Evolutionary conservation across 2,329 filamentous ascomycete genomes (phyloP).

Genomic region (Arthrinium puccinioides): DNA sequence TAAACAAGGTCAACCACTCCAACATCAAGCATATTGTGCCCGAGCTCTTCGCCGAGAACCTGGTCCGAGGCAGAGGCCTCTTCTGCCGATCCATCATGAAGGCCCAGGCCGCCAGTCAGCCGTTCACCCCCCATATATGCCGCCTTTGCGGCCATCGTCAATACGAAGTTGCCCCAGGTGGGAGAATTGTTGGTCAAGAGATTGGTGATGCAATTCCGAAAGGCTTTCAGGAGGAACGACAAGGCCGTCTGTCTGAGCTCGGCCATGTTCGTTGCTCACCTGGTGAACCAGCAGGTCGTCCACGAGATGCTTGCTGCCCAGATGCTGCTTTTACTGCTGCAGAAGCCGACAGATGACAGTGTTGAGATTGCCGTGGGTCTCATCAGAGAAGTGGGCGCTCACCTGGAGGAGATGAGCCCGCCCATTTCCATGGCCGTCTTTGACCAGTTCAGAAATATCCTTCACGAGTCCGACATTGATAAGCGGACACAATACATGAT

Average conservation of each 20-base stretch:
- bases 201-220: slow-evolving; percentile 85
- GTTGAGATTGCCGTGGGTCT: slow-evolving; percentile 96
- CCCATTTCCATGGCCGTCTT: slow-evolving; percentile 85
- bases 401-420: slow-evolving; percentile 90
- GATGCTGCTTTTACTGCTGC: slow-evolving; percentile 82
- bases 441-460: slow-evolving; percentile 89
- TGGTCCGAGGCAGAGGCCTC: slow-evolving; percentile 82
- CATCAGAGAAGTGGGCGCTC: slow-evolving; percentile 87
- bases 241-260: slow-evolving; percentile 91
- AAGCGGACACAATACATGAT: slow-evolving; percentile 99
- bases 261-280: slow-evolving; percentile 88
- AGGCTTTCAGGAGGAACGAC: slow-evolving; percentile 93
- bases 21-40: slow-evolving; percentile 98
- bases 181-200: slow-evolving; percentile 84
- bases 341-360: slow-evolving; percentile 94
- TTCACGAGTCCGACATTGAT: slow-evolving; percentile 95
- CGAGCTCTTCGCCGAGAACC: slow-evolving; percentile 90
- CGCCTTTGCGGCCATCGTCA: slow-evolving; percentile 92
- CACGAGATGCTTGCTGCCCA: slow-evolving; percentile 91
- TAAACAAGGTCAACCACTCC: slow-evolving; percentile 97
- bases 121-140: slow-evolving; percentile 96
- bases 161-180: slow-evolving; percentile 92
- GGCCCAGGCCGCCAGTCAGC: slow-evolving; percentile 89
- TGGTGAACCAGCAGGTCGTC: slow-evolving; percentile 93
- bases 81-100: slow-evolving; percentile 98